Evolutionary conservation across 1,284 basidiomycete species (phyloP).

Genomic region (Trametes versicolor): DNA sequence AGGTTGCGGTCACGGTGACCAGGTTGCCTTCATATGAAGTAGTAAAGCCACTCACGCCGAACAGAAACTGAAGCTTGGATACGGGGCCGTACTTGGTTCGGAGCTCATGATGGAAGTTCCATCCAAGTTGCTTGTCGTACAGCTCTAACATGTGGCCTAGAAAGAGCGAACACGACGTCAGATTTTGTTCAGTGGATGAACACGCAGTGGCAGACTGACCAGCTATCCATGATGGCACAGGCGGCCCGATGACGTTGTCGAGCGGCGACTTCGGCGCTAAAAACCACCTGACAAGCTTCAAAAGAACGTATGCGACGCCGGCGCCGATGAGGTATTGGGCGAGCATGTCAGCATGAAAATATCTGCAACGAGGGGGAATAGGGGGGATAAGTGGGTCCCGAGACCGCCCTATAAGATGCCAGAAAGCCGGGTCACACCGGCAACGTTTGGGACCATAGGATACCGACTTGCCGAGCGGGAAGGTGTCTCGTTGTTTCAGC

Average conservation of each 20-base stretch:
- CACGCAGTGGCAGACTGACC: conserved; percentile 4
- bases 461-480: too few species aligned
- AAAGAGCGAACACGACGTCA: neutral
- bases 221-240: conserved; percentile 8
- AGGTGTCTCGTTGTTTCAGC: too few species aligned
- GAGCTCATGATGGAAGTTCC: conserved; percentile 31
- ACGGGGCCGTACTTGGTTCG: conserved; percentile 34
- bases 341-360: too few species aligned
- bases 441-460: too few species aligned
- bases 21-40: neutral
- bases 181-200: neutral
- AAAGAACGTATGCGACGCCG: neutral
- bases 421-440: too few species aligned
- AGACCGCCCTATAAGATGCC: too few species aligned
- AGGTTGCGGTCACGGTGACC: too few species aligned
- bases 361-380: too few species aligned
- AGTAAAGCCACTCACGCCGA: conserved; percentile 9
- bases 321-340: neutral
- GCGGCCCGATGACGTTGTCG: conserved; percentile 38
- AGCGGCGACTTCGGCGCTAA: conserved; percentile 17
- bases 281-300: neutral
- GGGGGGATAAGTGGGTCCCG: too few species aligned
- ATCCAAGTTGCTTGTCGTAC: conserved; percentile 26
- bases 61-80: conserved; percentile 25
- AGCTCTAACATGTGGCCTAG: conserved; percentile 29